Evolutionary conservation across 2,329 filamentous ascomycete species (phyloP), one percentile per base, ranked within the genome.

Genomic region (Pyrenochaeta sp.): DNA sequence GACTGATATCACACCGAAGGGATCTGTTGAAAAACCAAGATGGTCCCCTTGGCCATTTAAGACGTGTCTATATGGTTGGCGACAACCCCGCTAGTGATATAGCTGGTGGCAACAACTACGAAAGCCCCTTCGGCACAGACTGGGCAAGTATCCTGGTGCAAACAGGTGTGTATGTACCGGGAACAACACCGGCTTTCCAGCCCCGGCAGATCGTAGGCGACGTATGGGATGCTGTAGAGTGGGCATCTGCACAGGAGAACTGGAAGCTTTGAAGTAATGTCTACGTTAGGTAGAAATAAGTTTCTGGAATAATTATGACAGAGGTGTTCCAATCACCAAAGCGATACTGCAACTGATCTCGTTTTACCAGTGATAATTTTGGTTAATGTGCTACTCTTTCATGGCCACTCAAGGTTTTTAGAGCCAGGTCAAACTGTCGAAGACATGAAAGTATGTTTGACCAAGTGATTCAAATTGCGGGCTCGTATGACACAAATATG

Each of bases 1-100:
- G 89, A 37, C 77, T 97, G 37, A 73, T 83, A 39, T 73, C 74
- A 45, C 84, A 89, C 65, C 77, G 87, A 14, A 71, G 76, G 15
- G 65, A 72, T 11, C 47, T 83, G 17, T 74, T 84, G 35, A 62
- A 69, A 11, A 53, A 51, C 24, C 53, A 36, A 35, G 50, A 46
- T 17, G 48, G 46, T 10, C 39, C 26, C 51, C 43, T 71, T 3
- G 69, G 62, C 14, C 78, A 80, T n/a, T 71, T 96, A 41, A 78
- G 79, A 60, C 82, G 80, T 29, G 91, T 97, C 8, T 97, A 96
- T 72, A 97, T 97, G 93, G 83, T 97, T 28, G 94, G 94, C 1
- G 77, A 79, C 44, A 80, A 79, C 45, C 77, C 76, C n/a, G 90
- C 90, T 65, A 94, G 88, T 58, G 94, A 99, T 68, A 96, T 99